Evolutionary conservation across 2,329 filamentous ascomycete species (phyloP).

Genomic region (Pseudogymnoascus sp.): DNA sequence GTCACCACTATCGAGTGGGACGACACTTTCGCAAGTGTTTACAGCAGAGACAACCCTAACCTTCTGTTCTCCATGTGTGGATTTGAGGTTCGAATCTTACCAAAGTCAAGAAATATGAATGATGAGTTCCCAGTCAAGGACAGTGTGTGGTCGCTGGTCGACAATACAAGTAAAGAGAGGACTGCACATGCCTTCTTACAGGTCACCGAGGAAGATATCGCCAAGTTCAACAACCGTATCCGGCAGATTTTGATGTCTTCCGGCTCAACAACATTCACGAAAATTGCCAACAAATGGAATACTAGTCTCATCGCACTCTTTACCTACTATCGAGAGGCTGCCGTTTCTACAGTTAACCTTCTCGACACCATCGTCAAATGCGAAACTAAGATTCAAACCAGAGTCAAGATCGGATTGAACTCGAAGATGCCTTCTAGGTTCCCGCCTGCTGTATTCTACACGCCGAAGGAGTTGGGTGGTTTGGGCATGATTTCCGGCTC

Average conservation of each 20-base stretch:
- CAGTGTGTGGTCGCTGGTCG: slow-evolving; percentile 94
- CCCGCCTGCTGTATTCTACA: slow-evolving; percentile 97
- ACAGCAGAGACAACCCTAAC: slow-evolving; percentile 96
- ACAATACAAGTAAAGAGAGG: slow-evolving; percentile 93
- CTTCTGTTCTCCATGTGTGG: slow-evolving; percentile 95
- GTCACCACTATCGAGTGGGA: slow-evolving; percentile 99
- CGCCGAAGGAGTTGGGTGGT: slow-evolving; percentile 93
- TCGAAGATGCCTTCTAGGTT: slow-evolving; percentile 99
- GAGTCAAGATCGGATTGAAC: slow-evolving; percentile 97
- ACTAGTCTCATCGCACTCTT: slow-evolving; percentile 94
- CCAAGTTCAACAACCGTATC: slow-evolving; percentile 98
- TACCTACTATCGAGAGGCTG: slow-evolving; percentile 96
- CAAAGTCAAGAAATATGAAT: slow-evolving; percentile 89
- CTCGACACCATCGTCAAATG: slow-evolving; percentile 98
- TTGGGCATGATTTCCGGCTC: slow-evolving; percentile 98
- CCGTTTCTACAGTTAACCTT: slow-evolving; percentile 87
- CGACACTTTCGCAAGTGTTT: slow-evolving; percentile 95
- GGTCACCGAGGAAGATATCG: slow-evolving; percentile 94
- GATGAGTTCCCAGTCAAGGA: slow-evolving; percentile 97
- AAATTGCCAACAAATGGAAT: slow-evolving; percentile 99
- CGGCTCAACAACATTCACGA: slow-evolving; percentile 97
- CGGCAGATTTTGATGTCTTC: slow-evolving; percentile 98
- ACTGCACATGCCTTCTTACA: slow-evolving; percentile 97
- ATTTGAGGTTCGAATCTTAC: slow-evolving; percentile 92
- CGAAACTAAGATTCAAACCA: slow-evolving; percentile 97